Evolutionary conservation across 331 rosid species (phyloP).

Genomic region (Pyracantha coccinea): DNA sequence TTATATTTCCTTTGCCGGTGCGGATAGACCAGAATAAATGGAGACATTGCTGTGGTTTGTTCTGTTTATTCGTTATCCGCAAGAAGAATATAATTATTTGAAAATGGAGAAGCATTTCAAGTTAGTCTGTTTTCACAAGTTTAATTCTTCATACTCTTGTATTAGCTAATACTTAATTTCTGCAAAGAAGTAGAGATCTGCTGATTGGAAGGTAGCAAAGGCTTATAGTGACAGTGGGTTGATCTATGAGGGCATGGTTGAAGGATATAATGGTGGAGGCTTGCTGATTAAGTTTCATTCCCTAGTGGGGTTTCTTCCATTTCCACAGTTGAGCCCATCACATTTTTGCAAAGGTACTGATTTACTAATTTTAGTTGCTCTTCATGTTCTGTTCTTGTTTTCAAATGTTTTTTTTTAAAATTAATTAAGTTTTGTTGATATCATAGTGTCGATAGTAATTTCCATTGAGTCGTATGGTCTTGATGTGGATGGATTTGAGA

Average conservation of each 20-base stretch:
- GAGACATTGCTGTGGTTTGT: neutral
- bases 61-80: neutral
- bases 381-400: neutral
- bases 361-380: neutral
- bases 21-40: neutral
- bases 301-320: constrained; percentile 78
- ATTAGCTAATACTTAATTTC: constrained; percentile 53
- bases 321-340: constrained; percentile 62
- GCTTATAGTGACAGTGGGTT: constrained; percentile 47
- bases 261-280: constrained; percentile 72
- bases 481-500: neutral
- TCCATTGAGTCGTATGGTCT: neutral
- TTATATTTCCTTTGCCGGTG: neutral
- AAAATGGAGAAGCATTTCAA: neutral
- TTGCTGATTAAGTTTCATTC: constrained; percentile 57
- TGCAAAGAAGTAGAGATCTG: constrained; percentile 87
- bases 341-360: constrained; percentile 65
- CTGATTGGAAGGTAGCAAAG: constrained; percentile 82
- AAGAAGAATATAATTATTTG: neutral
- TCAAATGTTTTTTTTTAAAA: neutral
- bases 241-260: constrained; percentile 64
- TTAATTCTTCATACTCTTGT: neutral
- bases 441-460: neutral
- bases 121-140: constrained; percentile 1
- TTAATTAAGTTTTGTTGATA: neutral